These are phyloP conservation scores for Amoebophrya sp. DNA, from an alignment of 169 alveolate species.

Conservation along the genomic window DNA sequence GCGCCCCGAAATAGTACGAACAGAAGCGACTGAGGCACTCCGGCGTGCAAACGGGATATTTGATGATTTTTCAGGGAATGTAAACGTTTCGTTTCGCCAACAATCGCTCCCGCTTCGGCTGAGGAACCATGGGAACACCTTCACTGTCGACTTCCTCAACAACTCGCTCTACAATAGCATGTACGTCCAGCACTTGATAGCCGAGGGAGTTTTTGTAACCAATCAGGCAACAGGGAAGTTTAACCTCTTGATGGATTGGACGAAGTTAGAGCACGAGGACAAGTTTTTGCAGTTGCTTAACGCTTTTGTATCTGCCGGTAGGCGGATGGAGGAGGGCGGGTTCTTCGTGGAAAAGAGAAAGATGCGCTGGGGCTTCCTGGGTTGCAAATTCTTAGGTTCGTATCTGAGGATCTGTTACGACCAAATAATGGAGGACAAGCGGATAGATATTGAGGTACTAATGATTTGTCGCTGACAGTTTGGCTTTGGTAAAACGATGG, in stretches of 20 bases:
- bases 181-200: slow-evolving; percentile 9
- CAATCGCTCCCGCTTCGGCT: background rate
- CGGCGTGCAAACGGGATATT: background rate
- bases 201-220: background rate
- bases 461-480: background rate
- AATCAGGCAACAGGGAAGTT: background rate
- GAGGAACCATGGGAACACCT: background rate
- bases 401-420: background rate
- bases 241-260: background rate
- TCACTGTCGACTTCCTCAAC: background rate
- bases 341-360: background rate
- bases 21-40: background rate
- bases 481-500: too few species aligned
- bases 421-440: slow-evolving; percentile 10
- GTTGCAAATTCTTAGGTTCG: background rate
- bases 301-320: background rate
- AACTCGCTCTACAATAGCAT: background rate
- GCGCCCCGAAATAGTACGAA: background rate
- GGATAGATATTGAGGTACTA: background rate
- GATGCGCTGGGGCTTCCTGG: background rate
- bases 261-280: background rate
- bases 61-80: background rate
- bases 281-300: background rate
- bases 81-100: background rate
- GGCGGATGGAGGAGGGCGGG: background rate